Evolutionary conservation across 805 yeast species (phyloP), one percentile per base, ranked within the genome.

Genomic region (Candida corydali): DNA sequence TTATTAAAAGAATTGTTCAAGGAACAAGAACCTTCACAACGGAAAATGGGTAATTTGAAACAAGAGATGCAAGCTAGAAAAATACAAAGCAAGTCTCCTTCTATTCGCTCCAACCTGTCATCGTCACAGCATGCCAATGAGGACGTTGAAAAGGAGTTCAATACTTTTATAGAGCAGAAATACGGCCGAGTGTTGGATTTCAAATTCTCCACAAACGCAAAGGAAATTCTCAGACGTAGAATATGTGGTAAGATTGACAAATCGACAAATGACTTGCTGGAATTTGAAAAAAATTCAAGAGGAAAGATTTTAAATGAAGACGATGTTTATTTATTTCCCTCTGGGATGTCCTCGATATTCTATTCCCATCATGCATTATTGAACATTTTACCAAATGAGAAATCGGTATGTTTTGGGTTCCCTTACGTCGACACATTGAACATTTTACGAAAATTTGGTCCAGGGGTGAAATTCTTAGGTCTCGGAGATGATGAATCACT

Each of bases 371-470:
- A 76, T 41, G 68, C 78, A 7, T 46, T 76, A 14, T 53, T 78
- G 37, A 49, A 63, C 23, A 44, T 51, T 8, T 18, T 39, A 19
- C 37, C 37, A 3, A 55, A 59, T 5, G 55, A 63, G 43, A 86
- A 86, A 55, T 80, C 95, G 1, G 95, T 88, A 2, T 87, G 96
- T 61, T 91, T 86, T 60, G 99, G 99, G 1, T 88, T 89, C 63
- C 96, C 98, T 5, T 93, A 91, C 58, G 93, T 86, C 19, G 98
- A 93, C 57, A 89, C 98, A 0, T 69, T 87, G 38, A 86, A 86
- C 48, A 80, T 93, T 40, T 69, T 93, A 50, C 73, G 75, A 51
- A 91, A 89, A 57, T 93, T 88, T 71, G 97, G 98, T 11, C 85
- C 89, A 3, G 97, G 97, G 25, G 85, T 83, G 26, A 80, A 80